Evolutionary conservation across 257 asterid species (phyloP).

Genomic region (Coffea eugenioides): DNA sequence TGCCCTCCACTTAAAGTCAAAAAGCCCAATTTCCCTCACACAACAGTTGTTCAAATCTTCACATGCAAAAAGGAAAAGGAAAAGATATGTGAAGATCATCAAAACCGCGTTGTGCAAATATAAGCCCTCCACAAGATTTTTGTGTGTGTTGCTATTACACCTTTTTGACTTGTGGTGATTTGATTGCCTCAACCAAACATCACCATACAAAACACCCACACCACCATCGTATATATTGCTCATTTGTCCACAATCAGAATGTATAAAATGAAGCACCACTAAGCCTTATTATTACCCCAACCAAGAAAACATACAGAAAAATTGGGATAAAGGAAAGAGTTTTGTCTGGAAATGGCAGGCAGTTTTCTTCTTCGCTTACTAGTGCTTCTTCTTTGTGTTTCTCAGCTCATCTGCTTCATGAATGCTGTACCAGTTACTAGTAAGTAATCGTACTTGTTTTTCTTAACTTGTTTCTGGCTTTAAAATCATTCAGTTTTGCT

Average conservation of each 20-base stretch:
- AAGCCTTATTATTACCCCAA: too few relatives aligned
- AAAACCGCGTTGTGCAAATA: conserved; percentile 4
- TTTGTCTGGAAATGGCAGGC: conserved; percentile 39
- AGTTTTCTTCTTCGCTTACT: conserved; percentile 24
- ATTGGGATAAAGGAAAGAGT: neutral
- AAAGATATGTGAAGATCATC: conserved; percentile 7
- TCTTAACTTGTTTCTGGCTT: neutral
- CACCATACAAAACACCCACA: neutral
- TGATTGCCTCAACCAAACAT: conserved; percentile 28
- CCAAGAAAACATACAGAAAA: neutral
- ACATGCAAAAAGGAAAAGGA: conserved; percentile 11
- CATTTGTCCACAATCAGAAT: conserved; percentile 25
- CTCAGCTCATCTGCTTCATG: conserved; percentile 31
- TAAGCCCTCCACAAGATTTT: conserved; percentile 13
- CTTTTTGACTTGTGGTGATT: conserved; percentile 34
- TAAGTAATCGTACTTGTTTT: conserved; percentile 13
- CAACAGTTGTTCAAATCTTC: conserved; percentile 3
- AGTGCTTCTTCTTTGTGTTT: conserved; percentile 39
- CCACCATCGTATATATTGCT: conserved; percentile 8
- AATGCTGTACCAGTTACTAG: conserved; percentile 55
- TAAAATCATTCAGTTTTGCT: neutral
- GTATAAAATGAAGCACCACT: conserved; percentile 34
- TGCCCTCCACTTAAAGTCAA: conserved; percentile 25
- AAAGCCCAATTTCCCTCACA: neutral
- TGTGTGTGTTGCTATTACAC: neutral